Evolutionary conservation across 2,329 filamentous ascomycete species (phyloP), one percentile per base, ranked within the genome.

Genomic region (Cordyceps cateniannulata): DNA sequence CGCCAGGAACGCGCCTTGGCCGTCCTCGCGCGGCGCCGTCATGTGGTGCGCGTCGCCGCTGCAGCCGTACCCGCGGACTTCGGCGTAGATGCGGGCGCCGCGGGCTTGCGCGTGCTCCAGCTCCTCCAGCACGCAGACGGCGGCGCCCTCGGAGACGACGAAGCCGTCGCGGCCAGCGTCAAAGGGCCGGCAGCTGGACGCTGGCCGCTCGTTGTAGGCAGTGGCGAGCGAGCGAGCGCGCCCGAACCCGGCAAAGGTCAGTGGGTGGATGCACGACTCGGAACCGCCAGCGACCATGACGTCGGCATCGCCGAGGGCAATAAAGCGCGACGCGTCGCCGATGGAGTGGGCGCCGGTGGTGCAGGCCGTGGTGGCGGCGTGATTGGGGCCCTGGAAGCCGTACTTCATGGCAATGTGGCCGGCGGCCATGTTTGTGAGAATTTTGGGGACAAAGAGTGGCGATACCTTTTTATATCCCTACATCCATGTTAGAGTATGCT

Each of bases 241-340:
- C 25, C 91, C 89, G 69, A 99, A 99, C 7, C 93, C 95, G 7
- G 93, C 91, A 66, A 98, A 89, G 1, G 93, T 90, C 48, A 99
- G 81, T 10, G 95, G 95, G 70, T 99, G 93, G 60, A 99, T 93
- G 72, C 95, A 99, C 0, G 93, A 92, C 74, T 99, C 95, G 9
- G 93, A 86, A 29, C 93, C 93, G 47, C 95, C 95, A n/a, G 95
- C 92, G 9, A 99, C 77, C 92, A 99, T 98, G 59, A 98, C 88
- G 72, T 96, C 84, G 50, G 93, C 93, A 71, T 98, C 93, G 7
- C 92, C 93, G 69, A 87, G 87, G n/a, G 88, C 85, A 63, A 99
- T 93, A 71, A 97, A 91, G 20, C 93, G 86, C n/a, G 90, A 87
- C 6, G 95, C 95, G 72, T 99, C 95, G 20, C 93, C 95, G 54